Evolutionary conservation across 495 filamentous ascomycete species (phyloP).

Genomic region (Penicillium taxi): DNA sequence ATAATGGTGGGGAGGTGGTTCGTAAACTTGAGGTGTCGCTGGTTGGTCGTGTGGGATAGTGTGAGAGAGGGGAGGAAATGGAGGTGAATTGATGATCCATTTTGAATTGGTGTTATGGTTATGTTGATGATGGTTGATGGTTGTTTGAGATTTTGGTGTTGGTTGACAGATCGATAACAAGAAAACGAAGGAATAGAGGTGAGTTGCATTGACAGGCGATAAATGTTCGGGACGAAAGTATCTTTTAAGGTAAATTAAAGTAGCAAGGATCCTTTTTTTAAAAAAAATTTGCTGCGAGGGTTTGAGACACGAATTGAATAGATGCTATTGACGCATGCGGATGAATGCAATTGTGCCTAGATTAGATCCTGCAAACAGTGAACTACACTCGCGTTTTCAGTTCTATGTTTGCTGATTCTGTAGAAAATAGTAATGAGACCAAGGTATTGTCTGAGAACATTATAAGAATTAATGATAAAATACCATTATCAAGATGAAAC

Average conservation of each 20-base stretch:
- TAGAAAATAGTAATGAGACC: too few relatives aligned
- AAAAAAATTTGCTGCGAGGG: slow-evolving; percentile 17
- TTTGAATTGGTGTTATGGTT: neutral
- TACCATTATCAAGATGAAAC: too few relatives aligned
- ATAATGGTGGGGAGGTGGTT: slow-evolving; percentile 18
- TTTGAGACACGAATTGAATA: slow-evolving; percentile 16
- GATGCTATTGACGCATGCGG: slow-evolving; percentile 13
- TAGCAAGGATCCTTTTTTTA: neutral
- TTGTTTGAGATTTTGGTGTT: slow-evolving; percentile 1
- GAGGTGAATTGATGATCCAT: slow-evolving; percentile 16
- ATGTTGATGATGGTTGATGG: neutral
- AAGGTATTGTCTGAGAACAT: too few relatives aligned
- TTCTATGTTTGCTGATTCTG: too few relatives aligned
- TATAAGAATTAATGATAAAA: too few relatives aligned
- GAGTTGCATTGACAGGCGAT: too few relatives aligned
- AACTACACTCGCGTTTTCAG: neutral
- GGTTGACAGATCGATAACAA: slow-evolving; percentile 2
- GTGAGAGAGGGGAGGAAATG: slow-evolving; percentile 13
- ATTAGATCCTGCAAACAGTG: slow-evolving; percentile 9
- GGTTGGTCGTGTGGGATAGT: slow-evolving; percentile 2
- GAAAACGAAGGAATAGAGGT: neutral
- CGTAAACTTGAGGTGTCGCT: slow-evolving; percentile 17
- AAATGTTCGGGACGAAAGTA: neutral
- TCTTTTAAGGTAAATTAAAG: neutral
- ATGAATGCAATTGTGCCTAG: slow-evolving; percentile 15